Evolutionary conservation across 345 rosid species (phyloP).

Genomic region (Chamaenerion angustifolium): DNA sequence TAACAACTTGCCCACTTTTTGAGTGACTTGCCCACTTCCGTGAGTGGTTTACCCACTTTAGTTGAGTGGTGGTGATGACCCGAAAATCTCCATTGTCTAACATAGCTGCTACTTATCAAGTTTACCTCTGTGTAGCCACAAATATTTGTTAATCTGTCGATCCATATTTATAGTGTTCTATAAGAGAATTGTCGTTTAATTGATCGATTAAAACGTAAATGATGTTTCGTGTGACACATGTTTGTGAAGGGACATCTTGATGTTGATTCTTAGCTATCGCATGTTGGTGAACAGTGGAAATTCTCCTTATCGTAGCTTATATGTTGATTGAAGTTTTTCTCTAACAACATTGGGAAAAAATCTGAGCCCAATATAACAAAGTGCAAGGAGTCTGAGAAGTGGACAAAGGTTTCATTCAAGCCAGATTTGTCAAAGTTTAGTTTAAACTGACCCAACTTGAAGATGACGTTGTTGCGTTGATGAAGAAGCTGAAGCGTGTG

Average conservation of each 20-base stretch:
- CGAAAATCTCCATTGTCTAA: no score
- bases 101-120: no score
- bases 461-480: constrained; percentile 83
- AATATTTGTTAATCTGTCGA: no score
- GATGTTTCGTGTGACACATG: no score
- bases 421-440: constrained; percentile 78
- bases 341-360: constrained; percentile 77
- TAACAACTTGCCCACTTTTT: no score
- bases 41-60: no score
- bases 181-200: no score
- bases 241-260: background rate
- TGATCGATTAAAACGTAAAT: no score
- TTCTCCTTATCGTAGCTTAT: background rate
- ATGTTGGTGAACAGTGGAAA: background rate
- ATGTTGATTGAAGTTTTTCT: constrained; percentile 41
- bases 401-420: constrained; percentile 88
- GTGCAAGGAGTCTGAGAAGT: constrained; percentile 62
- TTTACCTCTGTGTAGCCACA: no score
- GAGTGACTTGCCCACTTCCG: no score
- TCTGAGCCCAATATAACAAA: constrained; percentile 56
- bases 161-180: no score
- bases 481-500: constrained; percentile 87
- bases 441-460: constrained; percentile 67
- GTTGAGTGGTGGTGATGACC: no score
- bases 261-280: background rate